A percentile compares a stretch with the other conserved stretches of the same genome.
Conservation (phyloP, 2,329 filamentous ascomycete species). For the Sporothrix brasiliensis region DNA sequence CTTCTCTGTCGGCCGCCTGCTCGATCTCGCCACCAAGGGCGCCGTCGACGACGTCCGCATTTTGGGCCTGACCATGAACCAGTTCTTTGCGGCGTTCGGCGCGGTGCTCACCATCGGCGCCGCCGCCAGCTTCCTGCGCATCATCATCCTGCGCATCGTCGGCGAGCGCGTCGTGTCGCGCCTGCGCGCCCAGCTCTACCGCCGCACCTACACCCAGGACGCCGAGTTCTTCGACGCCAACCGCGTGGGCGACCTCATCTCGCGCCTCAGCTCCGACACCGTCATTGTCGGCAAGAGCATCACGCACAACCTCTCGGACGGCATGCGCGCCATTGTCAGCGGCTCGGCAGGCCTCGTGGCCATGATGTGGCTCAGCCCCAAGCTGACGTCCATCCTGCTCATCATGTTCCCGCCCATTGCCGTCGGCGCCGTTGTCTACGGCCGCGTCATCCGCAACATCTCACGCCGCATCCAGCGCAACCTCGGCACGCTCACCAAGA, state of each 20-base stretch:
- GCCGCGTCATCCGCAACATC: constrained; percentile 82
- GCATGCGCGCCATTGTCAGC: constrained; percentile 86
- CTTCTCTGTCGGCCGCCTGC: constrained; percentile 92
- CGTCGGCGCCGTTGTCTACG: constrained; percentile 88
- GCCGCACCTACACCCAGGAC: constrained; percentile 92
- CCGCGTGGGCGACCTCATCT: constrained; percentile 93
- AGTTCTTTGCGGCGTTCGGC: constrained; percentile 84
- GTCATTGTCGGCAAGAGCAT: constrained; percentile 99
- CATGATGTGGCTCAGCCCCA: constrained; percentile 94
- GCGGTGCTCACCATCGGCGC: constrained; percentile 80
- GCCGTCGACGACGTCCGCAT: constrained; percentile 67
- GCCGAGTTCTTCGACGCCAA: constrained; percentile 99
- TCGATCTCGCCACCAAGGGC: constrained; percentile 84
- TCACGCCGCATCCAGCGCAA: constrained; percentile 94
- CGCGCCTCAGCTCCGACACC: constrained; percentile 90
- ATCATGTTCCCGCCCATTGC: constrained; percentile 91
- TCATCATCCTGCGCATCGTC: constrained; percentile 89
- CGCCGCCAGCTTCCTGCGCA: constrained; percentile 87
- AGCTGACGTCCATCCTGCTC: constrained; percentile 83
- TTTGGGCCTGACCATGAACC: constrained; percentile 80
- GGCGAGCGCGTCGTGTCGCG: constrained; percentile 93
- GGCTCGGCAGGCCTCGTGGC: constrained; percentile 85
- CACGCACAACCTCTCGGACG: constrained; percentile 95
- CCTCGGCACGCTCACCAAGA: constrained; percentile 88
- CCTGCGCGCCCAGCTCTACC: constrained; percentile 85